phyloP scores from a whole-genome alignment of 2,329 filamentous ascomycete genomes.

The Fusarium redolens region DNA sequence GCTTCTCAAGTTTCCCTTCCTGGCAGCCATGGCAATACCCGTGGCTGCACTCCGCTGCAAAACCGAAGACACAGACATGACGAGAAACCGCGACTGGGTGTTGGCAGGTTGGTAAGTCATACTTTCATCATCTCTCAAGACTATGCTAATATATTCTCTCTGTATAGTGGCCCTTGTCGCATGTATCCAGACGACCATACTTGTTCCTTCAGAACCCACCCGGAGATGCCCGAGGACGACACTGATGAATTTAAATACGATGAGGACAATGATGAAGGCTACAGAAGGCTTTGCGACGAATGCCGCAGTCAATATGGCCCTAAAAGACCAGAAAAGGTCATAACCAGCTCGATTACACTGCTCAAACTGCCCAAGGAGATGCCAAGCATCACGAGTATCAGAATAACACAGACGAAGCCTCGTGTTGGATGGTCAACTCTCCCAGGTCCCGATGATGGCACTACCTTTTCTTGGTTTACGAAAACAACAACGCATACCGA shows the following conservation, averaged over 20 bases:
- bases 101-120: not conserved
- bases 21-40: not conserved
- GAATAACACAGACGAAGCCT: not conserved
- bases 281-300: not conserved
- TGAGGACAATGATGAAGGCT: not conserved
- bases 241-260: not conserved
- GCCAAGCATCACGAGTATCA: not conserved
- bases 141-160: not conserved
- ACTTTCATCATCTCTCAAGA: not conserved
- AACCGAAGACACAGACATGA: not conserved
- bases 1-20: not conserved
- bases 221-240: not conserved
- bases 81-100: not conserved
- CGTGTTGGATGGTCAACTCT: not conserved
- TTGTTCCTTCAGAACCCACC: not conserved
- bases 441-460: not conserved
- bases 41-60: not conserved
- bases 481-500: not conserved
- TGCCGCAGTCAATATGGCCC: not conserved
- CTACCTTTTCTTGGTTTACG: not conserved
- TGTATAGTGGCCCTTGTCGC: not conserved
- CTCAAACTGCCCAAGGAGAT: not conserved
- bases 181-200: no score
- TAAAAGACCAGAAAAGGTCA: not conserved
- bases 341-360: not conserved